A percentile compares a stretch with the other conserved stretches of the same genome.
Evolutionary conservation across 2,329 filamentous ascomycete genomes (phyloP).

Genomic region (Lachnellula cervina): DNA sequence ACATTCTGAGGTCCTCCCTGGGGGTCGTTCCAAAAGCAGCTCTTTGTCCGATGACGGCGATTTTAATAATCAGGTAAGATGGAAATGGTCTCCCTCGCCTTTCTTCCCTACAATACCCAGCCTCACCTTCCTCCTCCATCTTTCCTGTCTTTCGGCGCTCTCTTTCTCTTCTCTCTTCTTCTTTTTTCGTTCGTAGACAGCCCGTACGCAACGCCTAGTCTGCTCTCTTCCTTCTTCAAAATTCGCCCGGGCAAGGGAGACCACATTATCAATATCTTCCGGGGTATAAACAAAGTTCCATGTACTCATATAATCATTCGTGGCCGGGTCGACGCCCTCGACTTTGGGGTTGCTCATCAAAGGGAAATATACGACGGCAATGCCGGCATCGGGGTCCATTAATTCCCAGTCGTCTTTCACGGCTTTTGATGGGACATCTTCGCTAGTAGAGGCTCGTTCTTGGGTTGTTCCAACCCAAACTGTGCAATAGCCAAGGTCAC

Average conservation of each 20-base stretch:
- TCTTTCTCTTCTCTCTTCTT: constrained; percentile 54
- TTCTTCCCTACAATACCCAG: constrained; percentile 50
- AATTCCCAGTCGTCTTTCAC: constrained; percentile 62
- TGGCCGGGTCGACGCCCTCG: constrained; percentile 74
- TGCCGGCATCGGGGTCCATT: constrained; percentile 72
- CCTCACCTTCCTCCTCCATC: constrained; percentile 43
- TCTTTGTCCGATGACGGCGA: no score
- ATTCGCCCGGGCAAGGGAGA: constrained; percentile 78
- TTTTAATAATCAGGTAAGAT: constrained; percentile 35
- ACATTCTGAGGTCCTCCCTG: neutral
- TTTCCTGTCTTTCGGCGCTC: constrained; percentile 35
- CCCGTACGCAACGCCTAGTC: constrained; percentile 72
- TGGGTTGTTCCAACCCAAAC: constrained; percentile 87
- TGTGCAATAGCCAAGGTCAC: constrained; percentile 84
- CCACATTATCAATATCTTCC: constrained; percentile 80
- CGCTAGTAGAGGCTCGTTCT: constrained; percentile 56
- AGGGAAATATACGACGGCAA: constrained; percentile 87
- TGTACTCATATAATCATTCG: constrained; percentile 82
- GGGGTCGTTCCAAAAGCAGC: no score
- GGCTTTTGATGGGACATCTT: constrained; percentile 46
- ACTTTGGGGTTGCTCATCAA: constrained; percentile 78
- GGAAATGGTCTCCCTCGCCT: constrained; percentile 65
- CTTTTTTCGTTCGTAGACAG: constrained; percentile 91
- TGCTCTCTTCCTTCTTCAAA: constrained; percentile 77
- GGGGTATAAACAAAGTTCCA: constrained; percentile 98